Base-by-base conservation (phyloP, 2,329 filamentous ascomycete species). In the Lomentospora prolificans region DNA sequence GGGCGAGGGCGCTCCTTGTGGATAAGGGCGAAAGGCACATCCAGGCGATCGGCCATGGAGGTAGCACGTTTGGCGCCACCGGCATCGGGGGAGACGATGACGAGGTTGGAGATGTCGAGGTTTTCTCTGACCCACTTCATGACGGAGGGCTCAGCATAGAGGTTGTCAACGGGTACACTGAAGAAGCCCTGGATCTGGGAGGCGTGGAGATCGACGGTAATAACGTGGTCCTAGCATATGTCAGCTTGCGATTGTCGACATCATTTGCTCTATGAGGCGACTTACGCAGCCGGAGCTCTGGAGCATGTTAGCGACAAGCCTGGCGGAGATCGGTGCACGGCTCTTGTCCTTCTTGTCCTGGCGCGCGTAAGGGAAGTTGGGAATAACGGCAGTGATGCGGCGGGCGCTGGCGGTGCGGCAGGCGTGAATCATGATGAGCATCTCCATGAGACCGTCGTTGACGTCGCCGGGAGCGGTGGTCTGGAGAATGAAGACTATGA, bases 341-440 rank as follows among this genome's bases (percentile, higher is more conserved):
- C 87, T 94, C 77, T 79, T 79, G 75, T 96, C 91, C 74, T 97
- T 97, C 78, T 97, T 97, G 72, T 97, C 94, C 73, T 97, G 92
- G 52, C 92, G 85, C 12, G 92, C 91, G 67, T 97, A 97, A 27
- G 91, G 91, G 73, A 96, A 97, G 73, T 95, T 96, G 62, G 92
- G 92, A 53, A 96, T 88, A 61, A 96, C 89, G 60, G 90, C 92
- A 22, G 92, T 96, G 73, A 97, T 57, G 61, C 92, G 88, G 61
- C 91, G 85, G 10, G 92, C 92, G 28, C 59, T 76, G 33, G 77
- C 77, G 30, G 76, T 79, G 46, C 75, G 74, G 78, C 92, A 96
- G 60, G 92, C 92, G 68, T 95, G 95, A 72, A 96, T 95, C 85
- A 96, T 96, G 73, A 97, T 96, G 62, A 97, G 81, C 36, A 97